These are phyloP conservation scores for Penicillium carneum DNA, from an alignment of 2,329 filamentous ascomycete genomes.

Conservation along the genomic window DNA sequence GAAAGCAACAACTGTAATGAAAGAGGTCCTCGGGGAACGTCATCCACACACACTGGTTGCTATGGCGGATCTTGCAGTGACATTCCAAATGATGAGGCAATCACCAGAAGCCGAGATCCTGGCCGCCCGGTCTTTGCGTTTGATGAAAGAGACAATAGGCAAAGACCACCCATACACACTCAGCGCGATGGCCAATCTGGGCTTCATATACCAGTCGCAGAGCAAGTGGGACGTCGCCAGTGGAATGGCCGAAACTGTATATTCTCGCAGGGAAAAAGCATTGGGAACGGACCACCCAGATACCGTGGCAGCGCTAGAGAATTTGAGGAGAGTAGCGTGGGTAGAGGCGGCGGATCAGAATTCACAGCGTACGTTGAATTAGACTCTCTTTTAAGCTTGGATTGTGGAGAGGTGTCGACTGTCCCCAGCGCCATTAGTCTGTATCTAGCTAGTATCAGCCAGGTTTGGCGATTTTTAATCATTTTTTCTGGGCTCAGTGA, in stretches of 20 bases:
- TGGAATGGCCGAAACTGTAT: constrained; percentile 17
- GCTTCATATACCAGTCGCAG: constrained; percentile 25
- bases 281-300: constrained; percentile 21
- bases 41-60: constrained; percentile 23
- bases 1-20: constrained; percentile 15
- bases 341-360: constrained; percentile 24
- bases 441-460: background rate
- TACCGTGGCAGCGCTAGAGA: constrained; percentile 20
- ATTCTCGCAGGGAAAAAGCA: constrained; percentile 9
- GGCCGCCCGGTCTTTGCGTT: background rate
- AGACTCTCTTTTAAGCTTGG: constrained; percentile 6
- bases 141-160: constrained; percentile 24
- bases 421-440: background rate
- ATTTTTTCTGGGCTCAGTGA: background rate
- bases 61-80: constrained; percentile 21
- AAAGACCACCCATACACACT: constrained; percentile 22
- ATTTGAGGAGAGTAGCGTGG: constrained; percentile 19
- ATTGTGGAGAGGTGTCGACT: background rate
- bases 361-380: constrained; percentile 19
- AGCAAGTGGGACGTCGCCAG: constrained; percentile 21
- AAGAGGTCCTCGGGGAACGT: constrained; percentile 19
- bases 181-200: constrained; percentile 21
- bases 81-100: constrained; percentile 17
- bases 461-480: background rate
- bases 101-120: constrained; percentile 13